Conservation (phyloP, 2,329 filamentous ascomycete genomes). For the Fusarium veterinarium region DNA sequence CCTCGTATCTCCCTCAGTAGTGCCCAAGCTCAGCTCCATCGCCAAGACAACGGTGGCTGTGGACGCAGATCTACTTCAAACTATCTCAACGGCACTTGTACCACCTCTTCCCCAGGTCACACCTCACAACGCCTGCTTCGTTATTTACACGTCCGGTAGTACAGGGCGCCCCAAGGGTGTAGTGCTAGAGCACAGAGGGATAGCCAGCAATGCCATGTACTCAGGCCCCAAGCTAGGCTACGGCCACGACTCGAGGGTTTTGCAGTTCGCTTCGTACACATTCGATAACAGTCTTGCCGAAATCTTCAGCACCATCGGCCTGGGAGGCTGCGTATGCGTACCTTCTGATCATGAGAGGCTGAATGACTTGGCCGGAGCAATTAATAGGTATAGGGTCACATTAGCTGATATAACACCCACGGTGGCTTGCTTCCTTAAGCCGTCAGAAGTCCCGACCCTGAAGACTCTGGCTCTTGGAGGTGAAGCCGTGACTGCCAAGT, state of each 20-base stretch:
- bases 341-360: constrained; percentile 34
- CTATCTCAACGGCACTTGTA: not conserved
- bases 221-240: constrained; percentile 26
- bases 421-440: constrained; percentile 27
- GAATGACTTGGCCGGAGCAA: constrained; percentile 22
- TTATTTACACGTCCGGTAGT: constrained; percentile 38
- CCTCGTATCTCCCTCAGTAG: constrained; percentile 18
- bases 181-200: constrained; percentile 25
- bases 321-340: constrained; percentile 31
- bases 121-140: constrained; percentile 30
- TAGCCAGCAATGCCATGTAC: constrained; percentile 21
- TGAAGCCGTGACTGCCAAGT: constrained; percentile 32
- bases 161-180: constrained; percentile 33
- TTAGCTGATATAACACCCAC: constrained; percentile 34
- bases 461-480: constrained; percentile 30
- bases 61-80: constrained; percentile 7
- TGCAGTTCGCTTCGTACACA: constrained; percentile 37
- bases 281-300: constrained; percentile 35
- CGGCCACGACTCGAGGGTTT: constrained; percentile 13
- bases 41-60: constrained; percentile 9
- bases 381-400: constrained; percentile 23
- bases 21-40: not conserved
- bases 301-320: constrained; percentile 26
- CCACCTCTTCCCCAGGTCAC: not conserved
- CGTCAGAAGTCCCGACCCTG: constrained; percentile 20